A percentile compares a stretch with the other conserved stretches of the same genome.
Evolutionary conservation across 768 basidiomycete genomes (phyloP).

Genomic region (Lyophyllum decastes): DNA sequence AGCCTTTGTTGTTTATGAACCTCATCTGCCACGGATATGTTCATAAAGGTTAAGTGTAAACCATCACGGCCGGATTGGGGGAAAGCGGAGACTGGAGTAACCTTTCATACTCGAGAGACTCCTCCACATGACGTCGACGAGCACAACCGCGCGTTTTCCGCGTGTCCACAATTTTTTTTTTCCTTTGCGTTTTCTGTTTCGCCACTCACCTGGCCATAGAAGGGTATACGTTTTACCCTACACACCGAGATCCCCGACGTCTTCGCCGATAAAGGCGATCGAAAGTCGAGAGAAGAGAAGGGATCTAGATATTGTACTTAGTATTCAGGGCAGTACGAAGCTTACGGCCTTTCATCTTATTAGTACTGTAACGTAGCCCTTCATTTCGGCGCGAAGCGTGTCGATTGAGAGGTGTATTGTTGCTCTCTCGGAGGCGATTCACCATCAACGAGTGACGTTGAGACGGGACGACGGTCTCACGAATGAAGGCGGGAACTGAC

Average conservation of each 20-base stretch:
- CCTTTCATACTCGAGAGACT: background rate
- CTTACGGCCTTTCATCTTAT: conserved; percentile 2
- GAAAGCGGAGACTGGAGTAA: background rate
- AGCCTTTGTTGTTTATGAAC: background rate
- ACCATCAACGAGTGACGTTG: background rate
- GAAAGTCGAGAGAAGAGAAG: background rate
- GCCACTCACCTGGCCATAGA: background rate
- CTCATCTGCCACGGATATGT: background rate
- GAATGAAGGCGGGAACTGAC: background rate
- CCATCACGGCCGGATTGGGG: background rate
- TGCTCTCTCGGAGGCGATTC: background rate
- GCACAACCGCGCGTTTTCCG: background rate
- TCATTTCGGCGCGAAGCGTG: background rate
- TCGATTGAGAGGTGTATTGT: background rate
- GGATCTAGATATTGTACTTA: background rate
- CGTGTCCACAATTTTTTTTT: background rate
- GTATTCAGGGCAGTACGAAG: conserved; percentile 1
- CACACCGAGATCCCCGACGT: background rate
- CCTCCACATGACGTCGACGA: background rate
- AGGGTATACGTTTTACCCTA: background rate
- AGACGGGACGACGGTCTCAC: background rate
- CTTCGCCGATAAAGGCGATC: background rate
- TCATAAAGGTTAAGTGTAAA: background rate
- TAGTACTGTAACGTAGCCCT: background rate
- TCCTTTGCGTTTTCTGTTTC: background rate